phyloP scores from a whole-genome alignment of 2,329 filamentous ascomycete species.

The Chaetothyriales sp. region DNA sequence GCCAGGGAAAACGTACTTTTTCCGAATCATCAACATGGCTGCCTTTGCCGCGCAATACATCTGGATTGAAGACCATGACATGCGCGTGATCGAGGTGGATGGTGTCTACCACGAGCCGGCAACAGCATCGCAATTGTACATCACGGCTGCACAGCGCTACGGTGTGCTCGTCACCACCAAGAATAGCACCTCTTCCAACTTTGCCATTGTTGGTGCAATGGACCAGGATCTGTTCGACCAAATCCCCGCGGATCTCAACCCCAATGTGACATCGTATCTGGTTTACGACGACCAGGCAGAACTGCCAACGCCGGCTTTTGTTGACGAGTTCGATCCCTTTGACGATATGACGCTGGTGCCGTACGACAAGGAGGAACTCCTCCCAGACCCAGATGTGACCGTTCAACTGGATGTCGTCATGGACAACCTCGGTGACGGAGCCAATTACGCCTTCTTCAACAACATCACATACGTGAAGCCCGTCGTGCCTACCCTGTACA shows the following conservation, averaged over 20 bases:
- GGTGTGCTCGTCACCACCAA: slow-evolving; percentile 45
- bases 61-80: slow-evolving; percentile 39
- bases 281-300: slow-evolving; percentile 39
- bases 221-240: slow-evolving; percentile 57
- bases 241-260: slow-evolving; percentile 52
- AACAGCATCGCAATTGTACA: slow-evolving; percentile 50
- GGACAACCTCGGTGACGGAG: slow-evolving; percentile 54
- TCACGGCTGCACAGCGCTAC: slow-evolving; percentile 54
- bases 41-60: slow-evolving; percentile 48
- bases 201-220: slow-evolving; percentile 55
- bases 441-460: slow-evolving; percentile 51
- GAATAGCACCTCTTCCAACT: slow-evolving; percentile 49
- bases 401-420: slow-evolving; percentile 53
- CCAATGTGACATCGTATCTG: slow-evolving; percentile 43
- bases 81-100: slow-evolving; percentile 60
- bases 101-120: slow-evolving; percentile 52
- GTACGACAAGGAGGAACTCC: slow-evolving; percentile 47
- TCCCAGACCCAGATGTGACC: slow-evolving; percentile 47
- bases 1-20: slow-evolving; percentile 57
- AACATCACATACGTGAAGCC: slow-evolving; percentile 61
- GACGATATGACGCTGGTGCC: slow-evolving; percentile 62
- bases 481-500: slow-evolving; percentile 70
- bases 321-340: slow-evolving; percentile 53
- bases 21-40: slow-evolving; percentile 59
- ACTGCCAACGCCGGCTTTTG: slow-evolving; percentile 36